Evolutionary conservation across 495 filamentous ascomycete genomes (phyloP), one percentile per base, ranked within the genome.

Genomic region (Tuber microsphaerosporum): DNA sequence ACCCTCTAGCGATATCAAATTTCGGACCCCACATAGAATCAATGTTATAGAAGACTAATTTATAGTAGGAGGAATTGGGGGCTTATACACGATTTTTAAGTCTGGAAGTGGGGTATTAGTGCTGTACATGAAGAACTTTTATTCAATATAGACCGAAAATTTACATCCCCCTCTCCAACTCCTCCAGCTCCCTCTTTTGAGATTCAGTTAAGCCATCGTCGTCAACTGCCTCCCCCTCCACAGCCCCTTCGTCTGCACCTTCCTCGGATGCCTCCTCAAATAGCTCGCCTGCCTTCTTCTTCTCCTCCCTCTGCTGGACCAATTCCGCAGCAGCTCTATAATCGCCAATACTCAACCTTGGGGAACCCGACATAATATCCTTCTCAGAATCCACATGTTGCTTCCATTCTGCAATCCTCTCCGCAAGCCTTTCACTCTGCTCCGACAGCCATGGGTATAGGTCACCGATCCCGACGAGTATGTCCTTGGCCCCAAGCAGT

Each of bases 381-480:
- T 79, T 20, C 68, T 74, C 17, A 70, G 16, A 81, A 72, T 77
- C 48, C n/a, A 26, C n/a, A 26, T 61, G 51, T 4, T 75, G 68
- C 31, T 51, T 80, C 81, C 85, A 84, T 78, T 26, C 71, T 41
- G 79, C 72, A 78, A 81, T 80, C 75, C 76, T 77, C 74, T 81
- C 71, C 74, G 79, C 78, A 51, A 82, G 71, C 10, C 19, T 76
- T 42, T 78, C 79, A 41, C 80, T 81, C 73, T 81, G 75, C 20
- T 65, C 46, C 46, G 70, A 76, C 6, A 82, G 26, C 80, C 80
- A 82, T 69, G 79, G 74, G 10, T 72, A 75, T 46, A 74, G 71
- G 69, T 71, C 79, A 70, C 77, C 75, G 56, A 65, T 14, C 34
- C 74, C 72, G 37, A 73, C 73, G 48, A 82, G 73, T 68, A 82